Evolutionary conservation across 176 grass and related monocot species (phyloP), one percentile per base, ranked within the genome.

Genomic region (Rhipidocladum racemiflorum): DNA sequence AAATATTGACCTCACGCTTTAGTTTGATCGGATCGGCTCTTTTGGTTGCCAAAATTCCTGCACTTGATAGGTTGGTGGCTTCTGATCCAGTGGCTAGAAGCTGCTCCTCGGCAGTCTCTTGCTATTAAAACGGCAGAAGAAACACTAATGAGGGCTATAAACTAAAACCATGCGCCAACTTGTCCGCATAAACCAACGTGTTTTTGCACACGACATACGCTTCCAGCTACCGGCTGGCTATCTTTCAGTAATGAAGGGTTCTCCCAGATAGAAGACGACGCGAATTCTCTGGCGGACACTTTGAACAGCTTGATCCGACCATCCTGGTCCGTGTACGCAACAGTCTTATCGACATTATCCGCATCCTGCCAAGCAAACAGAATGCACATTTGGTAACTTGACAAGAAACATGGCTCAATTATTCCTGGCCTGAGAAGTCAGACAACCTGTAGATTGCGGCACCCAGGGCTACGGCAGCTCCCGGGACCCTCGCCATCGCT

Each of bases 251-350:
- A 12, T 48, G 64, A 75, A 68, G 85, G 85, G 42, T 91, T 91
- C 72, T 73, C 68, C 89, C 89, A 88, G 57, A 91, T 87, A 17
- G 81, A 91, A 24, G 89, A 88, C 7, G 88, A 93, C 2, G 56
- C 63, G 10, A 97, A 61, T n/a, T 97, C 86, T 59, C 76, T 97
- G 42, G 86, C 68, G 23, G 87, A 81, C 64, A 91, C 85, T 63
- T 80, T 91, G 62, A 93, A 93, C 39, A 88, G 72, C 82, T 86
- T 87, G 65, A 97, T 86, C 61, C 68, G 72, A 63, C 88, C 91
- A 56, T 87, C 32, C 66, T 83, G 84, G 74, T 87, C 77, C 0
- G 80, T 97, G 81, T 91, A 97, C 0, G 84, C 90, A 9, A 93
- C 39, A 1, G 86, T 89, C 75, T 69, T 90, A 39, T 80, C 80